A percentile compares a stretch with the other conserved stretches of the same genome.
phyloP scores from a whole-genome alignment of 805 yeast genomes.

The Kurtzmaniella cleridarum region DNA sequence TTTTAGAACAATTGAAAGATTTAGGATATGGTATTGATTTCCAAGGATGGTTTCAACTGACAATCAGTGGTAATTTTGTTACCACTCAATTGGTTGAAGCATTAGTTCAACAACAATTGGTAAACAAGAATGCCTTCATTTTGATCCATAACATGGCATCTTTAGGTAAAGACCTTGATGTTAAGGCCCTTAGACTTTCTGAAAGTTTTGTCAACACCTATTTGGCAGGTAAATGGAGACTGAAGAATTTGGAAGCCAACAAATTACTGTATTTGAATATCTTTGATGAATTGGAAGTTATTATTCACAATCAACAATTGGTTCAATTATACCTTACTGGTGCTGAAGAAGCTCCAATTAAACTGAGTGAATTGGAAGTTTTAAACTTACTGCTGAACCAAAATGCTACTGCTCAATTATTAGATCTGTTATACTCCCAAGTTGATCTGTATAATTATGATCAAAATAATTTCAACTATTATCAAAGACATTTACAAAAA shows the following conservation, averaged over 20 bases:
- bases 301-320: slow-evolving; percentile 63
- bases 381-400: slow-evolving; percentile 40
- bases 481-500: slow-evolving; percentile 69
- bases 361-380: slow-evolving; percentile 13
- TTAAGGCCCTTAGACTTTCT: slow-evolving; percentile 67
- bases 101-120: slow-evolving; percentile 58
- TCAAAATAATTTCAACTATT: slow-evolving; percentile 74
- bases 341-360: slow-evolving; percentile 10
- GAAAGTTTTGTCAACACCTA: slow-evolving; percentile 52
- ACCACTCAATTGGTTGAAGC: slow-evolving; percentile 64
- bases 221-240: slow-evolving; percentile 57
- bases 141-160: slow-evolving; percentile 68
- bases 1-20: slow-evolving; percentile 54
- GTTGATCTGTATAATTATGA: slow-evolving; percentile 74
- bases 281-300: slow-evolving; percentile 66
- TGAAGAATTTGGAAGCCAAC: slow-evolving; percentile 55
- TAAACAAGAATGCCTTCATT: slow-evolving; percentile 51
- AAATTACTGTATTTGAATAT: slow-evolving; percentile 60
- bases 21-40: slow-evolving; percentile 64
- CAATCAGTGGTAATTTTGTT: slow-evolving; percentile 64
- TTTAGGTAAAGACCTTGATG: slow-evolving; percentile 56
- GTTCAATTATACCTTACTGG: slow-evolving; percentile 47
- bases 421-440: slow-evolving; percentile 61
- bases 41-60: slow-evolving; percentile 77
- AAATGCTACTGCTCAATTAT: slow-evolving; percentile 40